phyloP scores from a whole-genome alignment of 345 rosid genomes.

The Eucalyptus virginea region DNA sequence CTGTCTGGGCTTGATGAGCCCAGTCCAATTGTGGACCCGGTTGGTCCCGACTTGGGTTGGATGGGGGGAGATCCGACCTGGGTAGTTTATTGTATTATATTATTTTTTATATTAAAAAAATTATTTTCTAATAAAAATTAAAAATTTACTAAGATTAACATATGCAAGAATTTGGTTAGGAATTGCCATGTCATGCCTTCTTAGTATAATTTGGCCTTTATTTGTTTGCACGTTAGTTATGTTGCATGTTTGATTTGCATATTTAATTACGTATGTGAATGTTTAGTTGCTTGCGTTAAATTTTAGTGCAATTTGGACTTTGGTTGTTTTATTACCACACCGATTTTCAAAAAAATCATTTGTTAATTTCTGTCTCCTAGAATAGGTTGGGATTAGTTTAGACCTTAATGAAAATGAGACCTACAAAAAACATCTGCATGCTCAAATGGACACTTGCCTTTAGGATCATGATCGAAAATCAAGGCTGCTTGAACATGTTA shows the following conservation, averaged over 20 bases:
- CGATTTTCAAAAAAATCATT: fast-evolving
- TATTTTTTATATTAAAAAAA: too few relatives aligned
- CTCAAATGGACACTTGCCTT: too few relatives aligned
- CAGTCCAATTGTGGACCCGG: too few relatives aligned
- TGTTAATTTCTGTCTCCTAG: not conserved
- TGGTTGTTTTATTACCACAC: fast-evolving
- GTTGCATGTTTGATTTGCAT: too few relatives aligned
- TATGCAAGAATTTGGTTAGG: not conserved
- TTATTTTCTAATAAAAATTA: too few relatives aligned
- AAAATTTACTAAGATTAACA: fast-evolving
- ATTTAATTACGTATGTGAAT: too few relatives aligned
- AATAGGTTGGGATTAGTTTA: not conserved
- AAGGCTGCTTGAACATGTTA: too few relatives aligned
- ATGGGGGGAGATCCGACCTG: too few relatives aligned
- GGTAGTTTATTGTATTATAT: too few relatives aligned
- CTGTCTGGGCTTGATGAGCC: too few relatives aligned
- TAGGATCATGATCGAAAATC: fast-evolving
- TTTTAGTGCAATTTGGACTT: too few relatives aligned
- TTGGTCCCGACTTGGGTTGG: too few relatives aligned
- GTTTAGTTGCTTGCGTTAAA: fast-evolving
- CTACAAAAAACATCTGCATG: not conserved
- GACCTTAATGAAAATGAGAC: not conserved
- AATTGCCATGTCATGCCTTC: fast-evolving
- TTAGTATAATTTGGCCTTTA: not conserved
- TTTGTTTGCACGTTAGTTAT: fast-evolving